phyloP scores from a whole-genome alignment of 2,329 filamentous ascomycete genomes.

The Verticillium zaregamsianum region DNA sequence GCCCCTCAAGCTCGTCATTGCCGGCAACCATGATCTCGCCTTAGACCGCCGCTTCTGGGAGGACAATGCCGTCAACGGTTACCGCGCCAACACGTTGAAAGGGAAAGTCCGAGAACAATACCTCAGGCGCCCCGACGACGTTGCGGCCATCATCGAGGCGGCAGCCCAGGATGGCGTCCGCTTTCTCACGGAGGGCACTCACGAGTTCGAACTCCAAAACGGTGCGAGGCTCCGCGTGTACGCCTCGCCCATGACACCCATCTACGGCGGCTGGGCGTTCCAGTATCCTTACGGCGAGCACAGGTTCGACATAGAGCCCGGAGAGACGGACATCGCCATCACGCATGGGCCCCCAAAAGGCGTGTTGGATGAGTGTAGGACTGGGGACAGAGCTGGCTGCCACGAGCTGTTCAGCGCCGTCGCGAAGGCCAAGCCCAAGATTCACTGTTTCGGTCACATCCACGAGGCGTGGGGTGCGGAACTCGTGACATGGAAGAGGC shows the following conservation, averaged over 20 bases:
- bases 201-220: conserved; percentile 34
- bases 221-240: conserved; percentile 37
- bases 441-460: conserved; percentile 34
- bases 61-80: background rate
- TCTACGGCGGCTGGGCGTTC: conserved; percentile 35
- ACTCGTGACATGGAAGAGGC: conserved; percentile 40
- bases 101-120: conserved; percentile 13
- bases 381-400: conserved; percentile 22
- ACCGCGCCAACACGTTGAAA: background rate
- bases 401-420: conserved; percentile 24
- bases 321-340: conserved; percentile 23
- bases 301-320: conserved; percentile 17
- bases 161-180: conserved; percentile 6
- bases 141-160: conserved; percentile 22
- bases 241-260: conserved; percentile 41
- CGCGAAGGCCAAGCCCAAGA: conserved; percentile 19
- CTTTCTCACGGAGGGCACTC: conserved; percentile 36
- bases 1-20: conserved; percentile 43
- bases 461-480: conserved; percentile 32
- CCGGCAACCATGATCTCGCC: conserved; percentile 49
- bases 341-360: conserved; percentile 33
- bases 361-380: conserved; percentile 33
- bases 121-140: conserved; percentile 33
- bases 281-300: conserved; percentile 31
- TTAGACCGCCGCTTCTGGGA: conserved; percentile 21